phyloP scores from a whole-genome alignment of 2,329 filamentous ascomycete species.

The Epichloe baconii region DNA sequence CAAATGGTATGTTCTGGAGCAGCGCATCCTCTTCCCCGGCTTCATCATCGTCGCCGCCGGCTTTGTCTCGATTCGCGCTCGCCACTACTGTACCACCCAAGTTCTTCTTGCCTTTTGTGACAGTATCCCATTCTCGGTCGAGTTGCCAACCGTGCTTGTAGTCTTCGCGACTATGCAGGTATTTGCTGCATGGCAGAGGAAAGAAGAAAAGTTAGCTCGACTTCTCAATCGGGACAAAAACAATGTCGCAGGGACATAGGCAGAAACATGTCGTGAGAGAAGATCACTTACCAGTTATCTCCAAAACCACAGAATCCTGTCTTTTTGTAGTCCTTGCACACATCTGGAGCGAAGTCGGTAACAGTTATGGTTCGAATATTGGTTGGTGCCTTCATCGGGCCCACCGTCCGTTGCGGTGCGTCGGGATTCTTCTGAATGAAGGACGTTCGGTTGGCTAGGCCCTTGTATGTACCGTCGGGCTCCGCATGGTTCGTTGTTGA shows the following conservation, averaged over 20 bases:
- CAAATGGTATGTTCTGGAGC: conserved; percentile 77
- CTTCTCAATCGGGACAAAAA: neutral
- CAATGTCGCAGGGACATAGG: too few relatives aligned
- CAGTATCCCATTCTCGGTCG: conserved; percentile 84
- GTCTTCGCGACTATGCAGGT: conserved; percentile 61
- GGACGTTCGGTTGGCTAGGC: conserved; percentile 55
- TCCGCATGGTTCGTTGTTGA: conserved; percentile 19
- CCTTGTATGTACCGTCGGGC: conserved; percentile 62
- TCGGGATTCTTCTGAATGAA: conserved; percentile 77
- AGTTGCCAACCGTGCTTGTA: conserved; percentile 92
- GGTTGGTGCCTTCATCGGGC: conserved; percentile 75
- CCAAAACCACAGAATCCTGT: conserved; percentile 39
- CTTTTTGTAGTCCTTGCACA: conserved; percentile 89
- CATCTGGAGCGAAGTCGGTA: conserved; percentile 82
- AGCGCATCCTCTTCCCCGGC: conserved; percentile 51
- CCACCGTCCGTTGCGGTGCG: conserved; percentile 55
- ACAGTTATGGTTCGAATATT: conserved; percentile 86
- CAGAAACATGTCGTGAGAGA: neutral
- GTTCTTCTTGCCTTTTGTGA: conserved; percentile 57
- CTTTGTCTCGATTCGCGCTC: conserved; percentile 36
- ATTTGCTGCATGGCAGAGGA: conserved; percentile 36
- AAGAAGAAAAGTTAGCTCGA: neutral
- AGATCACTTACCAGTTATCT: conserved; percentile 27
- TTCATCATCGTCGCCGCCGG: conserved; percentile 30
- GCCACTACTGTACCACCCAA: conserved; percentile 47